Evolutionary conservation across 1,139 yeast genomes (phyloP).

Genomic region (Yamadazyma spencermartinsiae): DNA sequence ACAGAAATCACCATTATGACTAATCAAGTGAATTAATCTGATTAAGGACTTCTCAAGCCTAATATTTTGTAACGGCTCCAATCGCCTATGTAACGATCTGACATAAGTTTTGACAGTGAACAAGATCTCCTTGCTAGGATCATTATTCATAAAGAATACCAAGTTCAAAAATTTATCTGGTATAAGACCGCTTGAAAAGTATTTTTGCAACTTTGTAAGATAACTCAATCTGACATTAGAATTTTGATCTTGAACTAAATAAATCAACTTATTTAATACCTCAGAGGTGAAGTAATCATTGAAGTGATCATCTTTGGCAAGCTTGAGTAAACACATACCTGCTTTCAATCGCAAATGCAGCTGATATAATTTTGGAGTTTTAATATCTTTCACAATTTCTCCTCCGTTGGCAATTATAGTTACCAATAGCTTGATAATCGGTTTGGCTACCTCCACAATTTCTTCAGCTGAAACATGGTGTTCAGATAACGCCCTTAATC

Average conservation of each 20-base stretch:
- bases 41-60: constrained; percentile 65
- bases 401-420: constrained; percentile 78
- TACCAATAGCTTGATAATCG: constrained; percentile 65
- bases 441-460: constrained; percentile 46
- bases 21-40: constrained; percentile 65
- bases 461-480: constrained; percentile 29
- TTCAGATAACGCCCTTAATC: constrained; percentile 51
- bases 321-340: constrained; percentile 62
- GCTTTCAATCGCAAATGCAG: constrained; percentile 67
- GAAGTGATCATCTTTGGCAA: constrained; percentile 58
- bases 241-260: constrained; percentile 68
- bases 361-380: constrained; percentile 64
- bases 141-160: constrained; percentile 74
- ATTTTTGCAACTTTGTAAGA: constrained; percentile 51
- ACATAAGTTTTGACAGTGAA: constrained; percentile 70
- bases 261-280: constrained; percentile 53
- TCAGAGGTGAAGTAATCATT: constrained; percentile 54
- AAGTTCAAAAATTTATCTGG: constrained; percentile 69
- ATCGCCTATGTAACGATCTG: constrained; percentile 54
- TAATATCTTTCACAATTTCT: constrained; percentile 60
- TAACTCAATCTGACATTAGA: constrained; percentile 57
- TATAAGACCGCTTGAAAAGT: constrained; percentile 51
- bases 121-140: constrained; percentile 56
- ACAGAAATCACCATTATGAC: constrained; percentile 72
- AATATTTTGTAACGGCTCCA: constrained; percentile 41